Percentiles rank a stretch among this genome's conserved stretches.
Conservation (phyloP, 169 alveolate genomes). For the Toxoplasma gondii region DNA sequence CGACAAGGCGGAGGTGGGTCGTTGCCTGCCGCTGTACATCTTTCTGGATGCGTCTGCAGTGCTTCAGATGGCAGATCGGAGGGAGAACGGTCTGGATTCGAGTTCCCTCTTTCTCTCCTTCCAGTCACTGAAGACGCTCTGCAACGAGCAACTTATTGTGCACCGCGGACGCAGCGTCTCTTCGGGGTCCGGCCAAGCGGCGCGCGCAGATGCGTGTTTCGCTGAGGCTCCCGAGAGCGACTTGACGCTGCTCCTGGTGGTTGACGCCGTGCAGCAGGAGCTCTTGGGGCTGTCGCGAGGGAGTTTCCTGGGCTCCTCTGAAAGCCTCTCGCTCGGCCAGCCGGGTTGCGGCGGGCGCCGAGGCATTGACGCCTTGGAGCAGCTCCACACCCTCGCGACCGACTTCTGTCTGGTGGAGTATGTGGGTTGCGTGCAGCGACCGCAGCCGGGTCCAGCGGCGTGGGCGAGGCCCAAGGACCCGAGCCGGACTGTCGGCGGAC, state of each 20-base stretch:
- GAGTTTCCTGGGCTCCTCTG: not conserved
- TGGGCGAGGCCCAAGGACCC: not conserved
- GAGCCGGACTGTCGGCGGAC: not conserved
- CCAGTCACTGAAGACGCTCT: slow-evolving; percentile 7
- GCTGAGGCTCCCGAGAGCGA: slow-evolving; percentile 37
- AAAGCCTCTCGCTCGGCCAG: not conserved
- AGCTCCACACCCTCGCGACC: slow-evolving; percentile 40
- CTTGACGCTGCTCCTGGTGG: slow-evolving; percentile 20
- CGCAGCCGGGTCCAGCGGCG: not conserved
- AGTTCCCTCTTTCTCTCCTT: not conserved
- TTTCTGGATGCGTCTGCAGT: slow-evolving; percentile 57
- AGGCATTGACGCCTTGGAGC: slow-evolving; percentile 45
- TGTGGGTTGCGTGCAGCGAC: slow-evolving; percentile 32
- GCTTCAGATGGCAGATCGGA: slow-evolving; percentile 42
- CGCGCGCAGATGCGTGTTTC: not conserved
- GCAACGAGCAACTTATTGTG: not conserved
- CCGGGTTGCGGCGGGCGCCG: not conserved
- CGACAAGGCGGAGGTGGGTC: slow-evolving; percentile 41
- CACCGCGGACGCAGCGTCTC: slow-evolving; percentile 6
- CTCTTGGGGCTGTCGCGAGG: slow-evolving; percentile 12
- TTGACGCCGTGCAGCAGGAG: slow-evolving; percentile 44
- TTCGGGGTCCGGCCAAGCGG: not conserved
- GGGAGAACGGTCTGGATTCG: not conserved
- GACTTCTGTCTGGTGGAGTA: slow-evolving; percentile 37
- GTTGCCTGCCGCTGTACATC: slow-evolving; percentile 52